Conservation (phyloP, 1,284 basidiomycete genomes). For the Cutaneotrichosporon cutaneum region DNA sequence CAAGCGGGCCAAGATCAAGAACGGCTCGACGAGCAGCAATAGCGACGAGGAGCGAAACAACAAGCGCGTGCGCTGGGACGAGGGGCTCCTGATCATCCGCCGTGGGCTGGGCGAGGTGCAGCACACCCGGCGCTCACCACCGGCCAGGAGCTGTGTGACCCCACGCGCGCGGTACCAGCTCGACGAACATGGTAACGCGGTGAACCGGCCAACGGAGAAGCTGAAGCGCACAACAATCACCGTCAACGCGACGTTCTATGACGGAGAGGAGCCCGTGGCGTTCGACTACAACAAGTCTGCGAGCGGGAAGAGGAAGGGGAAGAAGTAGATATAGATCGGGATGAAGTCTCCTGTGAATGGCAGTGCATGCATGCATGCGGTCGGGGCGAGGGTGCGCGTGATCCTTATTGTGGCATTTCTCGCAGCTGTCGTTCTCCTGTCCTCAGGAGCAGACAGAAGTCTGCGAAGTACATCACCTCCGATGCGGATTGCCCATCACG, state of each 20-base stretch:
- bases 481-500: too few species aligned
- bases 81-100: conserved; percentile 57
- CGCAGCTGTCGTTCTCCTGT: too few species aligned
- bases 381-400: too few species aligned
- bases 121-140: neutral
- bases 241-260: conserved; percentile 78
- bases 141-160: conserved; percentile 16
- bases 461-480: too few species aligned
- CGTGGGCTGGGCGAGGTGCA: conserved; percentile 10
- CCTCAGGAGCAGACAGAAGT: too few species aligned
- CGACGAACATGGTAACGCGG: conserved; percentile 72
- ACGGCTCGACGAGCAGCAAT: conserved; percentile 16
- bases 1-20: conserved; percentile 44
- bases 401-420: too few species aligned
- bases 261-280: conserved; percentile 60
- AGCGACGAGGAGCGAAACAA: conserved; percentile 22
- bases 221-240: conserved; percentile 66
- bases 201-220: conserved; percentile 62
- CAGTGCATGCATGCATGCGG: neutral
- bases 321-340: conserved; percentile 10
- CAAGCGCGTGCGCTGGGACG: conserved; percentile 69
- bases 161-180: conserved; percentile 60
- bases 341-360: neutral
- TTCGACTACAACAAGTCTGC: conserved; percentile 10
- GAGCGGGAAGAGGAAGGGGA: conserved; percentile 12